Conservation (phyloP, 352 stramenopile species). For the Plasmopara viticola region DNA sequence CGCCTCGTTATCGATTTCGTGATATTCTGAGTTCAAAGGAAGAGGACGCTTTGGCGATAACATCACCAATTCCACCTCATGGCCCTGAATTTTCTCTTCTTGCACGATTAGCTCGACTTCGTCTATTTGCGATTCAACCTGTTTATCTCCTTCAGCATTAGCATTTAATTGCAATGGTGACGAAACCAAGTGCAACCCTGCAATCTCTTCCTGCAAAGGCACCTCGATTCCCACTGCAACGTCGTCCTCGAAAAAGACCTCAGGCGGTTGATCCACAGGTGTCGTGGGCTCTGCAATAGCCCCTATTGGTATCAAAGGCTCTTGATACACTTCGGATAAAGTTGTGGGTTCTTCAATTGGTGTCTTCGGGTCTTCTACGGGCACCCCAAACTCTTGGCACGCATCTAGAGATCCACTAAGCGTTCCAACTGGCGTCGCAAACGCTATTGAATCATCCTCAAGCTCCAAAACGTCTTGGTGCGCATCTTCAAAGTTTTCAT, state of each 20-base stretch:
- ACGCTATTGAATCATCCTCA: background rate
- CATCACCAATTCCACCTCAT: slow-evolving; percentile 23
- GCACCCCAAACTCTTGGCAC: background rate
- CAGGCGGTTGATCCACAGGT: slow-evolving; percentile 12
- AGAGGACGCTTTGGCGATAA: slow-evolving; percentile 19
- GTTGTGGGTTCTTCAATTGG: background rate
- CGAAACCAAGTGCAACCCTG: background rate
- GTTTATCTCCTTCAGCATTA: background rate
- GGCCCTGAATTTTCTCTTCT: slow-evolving; percentile 6
- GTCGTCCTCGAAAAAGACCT: slow-evolving; percentile 14
- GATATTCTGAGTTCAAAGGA: slow-evolving; percentile 21
- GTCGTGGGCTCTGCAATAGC: slow-evolving; percentile 4
- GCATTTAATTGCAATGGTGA: background rate
- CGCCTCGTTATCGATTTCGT: slow-evolving; percentile 30
- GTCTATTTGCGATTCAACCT: slow-evolving; percentile 4
- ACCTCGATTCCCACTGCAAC: slow-evolving; percentile 4
- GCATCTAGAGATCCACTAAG: background rate
- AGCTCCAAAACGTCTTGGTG: background rate
- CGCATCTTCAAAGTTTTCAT: background rate
- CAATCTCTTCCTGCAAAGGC: slow-evolving; percentile 4
- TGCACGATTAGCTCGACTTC: slow-evolving; percentile 13
- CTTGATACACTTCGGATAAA: background rate
- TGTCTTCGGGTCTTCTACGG: background rate
- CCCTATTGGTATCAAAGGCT: slow-evolving; percentile 8
- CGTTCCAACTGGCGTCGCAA: background rate